Evolutionary conservation across 2,329 filamentous ascomycete species (phyloP).

Genomic region (Knufia fluminis): DNA sequence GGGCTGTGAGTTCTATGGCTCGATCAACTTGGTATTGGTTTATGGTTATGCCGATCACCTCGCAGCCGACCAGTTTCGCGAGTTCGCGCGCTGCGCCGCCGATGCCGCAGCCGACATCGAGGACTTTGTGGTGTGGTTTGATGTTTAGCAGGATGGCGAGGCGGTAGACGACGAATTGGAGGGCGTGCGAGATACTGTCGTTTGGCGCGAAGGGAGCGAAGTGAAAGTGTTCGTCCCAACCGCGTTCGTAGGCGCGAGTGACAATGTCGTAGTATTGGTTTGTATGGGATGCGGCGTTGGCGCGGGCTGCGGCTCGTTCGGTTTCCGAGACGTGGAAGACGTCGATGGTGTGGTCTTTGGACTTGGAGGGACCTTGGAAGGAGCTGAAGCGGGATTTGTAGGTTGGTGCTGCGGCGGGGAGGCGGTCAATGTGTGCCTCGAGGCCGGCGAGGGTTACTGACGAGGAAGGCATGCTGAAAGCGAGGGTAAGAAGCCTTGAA

Average conservation of each 20-base stretch:
- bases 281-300: neutral
- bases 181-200: constrained; percentile 17
- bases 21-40: constrained; percentile 24
- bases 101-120: constrained; percentile 28
- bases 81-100: constrained; percentile 26
- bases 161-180: constrained; percentile 25
- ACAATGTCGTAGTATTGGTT: constrained; percentile 23
- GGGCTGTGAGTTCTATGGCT: constrained; percentile 15
- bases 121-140: constrained; percentile 22
- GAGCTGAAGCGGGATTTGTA: constrained; percentile 6
- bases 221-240: constrained; percentile 22
- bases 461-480: no score
- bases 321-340: neutral
- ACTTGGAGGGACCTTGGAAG: neutral
- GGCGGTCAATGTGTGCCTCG: neutral
- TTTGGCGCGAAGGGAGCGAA: constrained; percentile 21
- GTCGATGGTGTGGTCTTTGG: neutral
- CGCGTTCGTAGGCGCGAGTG: constrained; percentile 19
- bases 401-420: neutral
- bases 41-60: constrained; percentile 25
- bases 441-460: no score
- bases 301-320: neutral
- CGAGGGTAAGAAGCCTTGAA: neutral
- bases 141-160: constrained; percentile 23
- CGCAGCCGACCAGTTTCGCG: constrained; percentile 23